A percentile compares a stretch with the other conserved stretches of the same genome.
These are phyloP conservation scores for Grosmannia huntii DNA, from an alignment of 2,329 filamentous ascomycete genomes.

Conservation along the genomic window DNA sequence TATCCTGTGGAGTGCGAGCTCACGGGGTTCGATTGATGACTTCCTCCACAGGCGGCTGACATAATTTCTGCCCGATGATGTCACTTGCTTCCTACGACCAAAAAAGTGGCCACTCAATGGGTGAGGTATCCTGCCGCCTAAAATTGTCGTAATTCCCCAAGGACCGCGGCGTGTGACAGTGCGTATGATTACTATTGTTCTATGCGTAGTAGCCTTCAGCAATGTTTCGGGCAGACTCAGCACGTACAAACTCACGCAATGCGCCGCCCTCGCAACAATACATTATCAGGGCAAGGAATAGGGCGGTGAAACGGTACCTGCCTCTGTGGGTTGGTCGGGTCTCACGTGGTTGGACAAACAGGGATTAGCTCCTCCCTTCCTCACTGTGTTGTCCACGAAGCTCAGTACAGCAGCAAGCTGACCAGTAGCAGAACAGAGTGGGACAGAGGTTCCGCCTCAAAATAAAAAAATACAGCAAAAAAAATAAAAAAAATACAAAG, in stretches of 20 bases:
- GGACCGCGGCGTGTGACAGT: no score
- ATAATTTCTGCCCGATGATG: background rate
- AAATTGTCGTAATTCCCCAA: no score
- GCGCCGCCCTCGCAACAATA: background rate
- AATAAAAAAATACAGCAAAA: constrained; percentile 6
- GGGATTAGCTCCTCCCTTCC: constrained; percentile 3
- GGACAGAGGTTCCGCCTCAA: constrained; percentile 3
- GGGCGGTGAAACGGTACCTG: constrained; percentile 1
- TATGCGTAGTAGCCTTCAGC: background rate
- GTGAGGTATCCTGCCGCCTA: no score
- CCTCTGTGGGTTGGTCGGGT: background rate
- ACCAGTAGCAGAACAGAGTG: background rate
- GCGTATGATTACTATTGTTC: no score
- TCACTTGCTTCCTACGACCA: background rate
- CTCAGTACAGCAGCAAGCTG: background rate
- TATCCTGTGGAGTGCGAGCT: no score
- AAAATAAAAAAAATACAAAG: constrained; percentile 1
- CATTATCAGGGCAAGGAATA: background rate
- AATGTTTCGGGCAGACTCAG: background rate
- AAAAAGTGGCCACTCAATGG: no score
- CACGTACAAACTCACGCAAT: background rate
- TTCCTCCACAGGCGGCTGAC: background rate
- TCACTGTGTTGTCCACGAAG: constrained; percentile 2
- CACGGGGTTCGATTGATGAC: no score
- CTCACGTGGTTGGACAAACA: constrained; percentile 4